phyloP scores from a whole-genome alignment of 345 rosid genomes.

The Sonneratia alba region DNA sequence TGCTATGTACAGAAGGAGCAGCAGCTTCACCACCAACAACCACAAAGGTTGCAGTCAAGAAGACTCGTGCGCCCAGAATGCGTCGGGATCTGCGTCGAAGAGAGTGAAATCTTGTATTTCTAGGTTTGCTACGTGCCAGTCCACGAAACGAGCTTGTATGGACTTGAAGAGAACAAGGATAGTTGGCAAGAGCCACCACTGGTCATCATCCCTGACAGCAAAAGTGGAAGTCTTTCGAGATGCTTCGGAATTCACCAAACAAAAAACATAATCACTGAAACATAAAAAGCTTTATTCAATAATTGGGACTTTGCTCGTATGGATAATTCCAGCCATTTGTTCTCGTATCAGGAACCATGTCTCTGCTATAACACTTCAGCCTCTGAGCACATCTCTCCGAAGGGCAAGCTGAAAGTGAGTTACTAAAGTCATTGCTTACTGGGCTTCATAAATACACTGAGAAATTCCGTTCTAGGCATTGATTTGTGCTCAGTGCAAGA shows the following conservation, averaged over 20 bases:
- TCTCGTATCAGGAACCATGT: neutral
- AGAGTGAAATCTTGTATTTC: slow-evolving; percentile 76
- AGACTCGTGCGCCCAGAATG: slow-evolving; percentile 88
- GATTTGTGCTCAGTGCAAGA: no score
- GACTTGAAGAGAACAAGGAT: slow-evolving; percentile 56
- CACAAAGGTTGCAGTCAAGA: slow-evolving; percentile 25
- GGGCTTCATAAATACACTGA: no score
- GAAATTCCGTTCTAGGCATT: no score
- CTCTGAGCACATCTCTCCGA: no score
- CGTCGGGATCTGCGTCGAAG: slow-evolving; percentile 73
- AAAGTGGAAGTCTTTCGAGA: neutral
- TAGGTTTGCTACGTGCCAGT: slow-evolving; percentile 91
- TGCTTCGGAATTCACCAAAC: neutral
- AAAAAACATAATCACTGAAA: neutral
- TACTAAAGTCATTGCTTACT: no score
- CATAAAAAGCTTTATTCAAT: neutral
- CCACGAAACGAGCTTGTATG: slow-evolving; percentile 72
- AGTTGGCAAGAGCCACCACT: slow-evolving; percentile 93
- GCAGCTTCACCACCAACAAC: neutral
- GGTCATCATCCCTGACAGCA: slow-evolving; percentile 57
- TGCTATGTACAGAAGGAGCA: neutral
- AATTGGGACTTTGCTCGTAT: neutral
- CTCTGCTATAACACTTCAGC: neutral
- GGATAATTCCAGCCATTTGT: neutral
- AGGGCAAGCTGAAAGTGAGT: no score